These are phyloP conservation scores for Scutellaria minor DNA, from an alignment of 257 asterid species.

Conservation along the genomic window DNA sequence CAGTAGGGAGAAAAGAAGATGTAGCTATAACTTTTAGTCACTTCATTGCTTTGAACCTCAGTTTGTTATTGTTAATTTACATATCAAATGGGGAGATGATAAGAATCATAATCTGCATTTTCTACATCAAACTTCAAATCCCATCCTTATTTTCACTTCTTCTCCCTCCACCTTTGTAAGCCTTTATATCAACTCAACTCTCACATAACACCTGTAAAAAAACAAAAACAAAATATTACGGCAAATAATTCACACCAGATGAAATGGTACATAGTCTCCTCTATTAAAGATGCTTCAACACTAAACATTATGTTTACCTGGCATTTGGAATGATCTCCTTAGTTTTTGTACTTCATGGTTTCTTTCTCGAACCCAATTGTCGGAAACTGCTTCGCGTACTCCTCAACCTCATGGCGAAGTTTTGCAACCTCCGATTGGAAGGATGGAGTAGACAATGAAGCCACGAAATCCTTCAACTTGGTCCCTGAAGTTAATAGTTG, in stretches of 20 bases:
- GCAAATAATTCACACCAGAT: no score
- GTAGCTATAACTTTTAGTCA: slow-evolving; percentile 24
- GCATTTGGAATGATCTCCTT: slow-evolving; percentile 34
- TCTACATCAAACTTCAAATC: slow-evolving; percentile 29
- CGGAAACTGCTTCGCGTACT: slow-evolving; percentile 82
- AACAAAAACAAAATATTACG: not conserved
- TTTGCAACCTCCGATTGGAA: slow-evolving; percentile 68
- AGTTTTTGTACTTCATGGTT: slow-evolving; percentile 88
- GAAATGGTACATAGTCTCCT: no score
- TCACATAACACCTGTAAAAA: slow-evolving; percentile 33
- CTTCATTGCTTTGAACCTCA: slow-evolving; percentile 34
- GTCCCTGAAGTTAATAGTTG: slow-evolving; percentile 51
- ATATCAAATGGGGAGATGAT: slow-evolving; percentile 29
- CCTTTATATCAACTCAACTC: slow-evolving; percentile 9
- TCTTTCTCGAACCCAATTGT: slow-evolving; percentile 85
- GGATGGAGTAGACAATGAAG: slow-evolving; percentile 49
- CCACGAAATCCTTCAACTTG: slow-evolving; percentile 81
- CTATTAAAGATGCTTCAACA: not conserved
- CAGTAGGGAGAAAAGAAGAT: not conserved
- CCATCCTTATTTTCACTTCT: slow-evolving; percentile 28
- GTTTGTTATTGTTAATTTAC: slow-evolving; percentile 33
- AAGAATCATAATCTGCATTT: slow-evolving; percentile 35
- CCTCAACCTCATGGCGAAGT: slow-evolving; percentile 72
- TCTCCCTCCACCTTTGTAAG: slow-evolving; percentile 25
- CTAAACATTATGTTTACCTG: slow-evolving; percentile 22